Percentiles rank a stretch among this genome's conserved stretches.
Conservation (phyloP, 345 rosid species). For the Acer yangbiense region DNA sequence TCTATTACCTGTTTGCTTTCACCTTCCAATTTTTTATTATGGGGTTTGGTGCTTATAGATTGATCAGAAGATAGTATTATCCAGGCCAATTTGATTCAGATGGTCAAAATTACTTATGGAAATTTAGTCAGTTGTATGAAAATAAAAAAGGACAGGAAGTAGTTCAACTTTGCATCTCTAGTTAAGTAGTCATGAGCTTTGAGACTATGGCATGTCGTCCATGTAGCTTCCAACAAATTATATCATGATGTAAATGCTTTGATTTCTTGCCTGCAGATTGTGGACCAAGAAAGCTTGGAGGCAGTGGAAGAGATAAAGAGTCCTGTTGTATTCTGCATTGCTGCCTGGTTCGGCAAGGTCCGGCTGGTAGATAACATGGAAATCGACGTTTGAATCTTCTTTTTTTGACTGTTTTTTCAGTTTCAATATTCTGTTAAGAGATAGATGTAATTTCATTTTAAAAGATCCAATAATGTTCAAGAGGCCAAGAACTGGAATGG, state of each 20-base stretch:
- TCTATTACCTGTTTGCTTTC: not conserved
- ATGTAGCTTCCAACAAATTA: too few species aligned
- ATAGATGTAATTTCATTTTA: too few species aligned
- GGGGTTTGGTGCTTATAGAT: not conserved
- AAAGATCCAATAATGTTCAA: not conserved
- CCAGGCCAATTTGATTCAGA: not conserved
- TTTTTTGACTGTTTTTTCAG: too few species aligned
- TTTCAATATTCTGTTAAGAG: not conserved
- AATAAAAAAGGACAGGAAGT: too few species aligned
- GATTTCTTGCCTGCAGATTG: slow-evolving; percentile 43
- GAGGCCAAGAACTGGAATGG: not conserved
- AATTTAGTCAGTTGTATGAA: too few species aligned
- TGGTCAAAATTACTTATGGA: not conserved
- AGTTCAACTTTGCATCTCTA: too few species aligned
- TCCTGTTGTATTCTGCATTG: slow-evolving; percentile 70
- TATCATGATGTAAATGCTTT: not conserved
- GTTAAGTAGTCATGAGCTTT: too few species aligned
- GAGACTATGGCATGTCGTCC: too few species aligned
- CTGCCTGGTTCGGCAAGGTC: slow-evolving; percentile 85
- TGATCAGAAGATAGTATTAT: not conserved
- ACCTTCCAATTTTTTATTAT: not conserved
- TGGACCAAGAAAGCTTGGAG: slow-evolving; percentile 68
- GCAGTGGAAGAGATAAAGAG: slow-evolving; percentile 54
- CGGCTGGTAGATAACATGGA: slow-evolving; percentile 86
- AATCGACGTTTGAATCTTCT: slow-evolving; percentile 32